These are phyloP conservation scores for Polytolypa hystricis DNA, from an alignment of 2,329 filamentous ascomycete genomes.

Conservation along the genomic window DNA sequence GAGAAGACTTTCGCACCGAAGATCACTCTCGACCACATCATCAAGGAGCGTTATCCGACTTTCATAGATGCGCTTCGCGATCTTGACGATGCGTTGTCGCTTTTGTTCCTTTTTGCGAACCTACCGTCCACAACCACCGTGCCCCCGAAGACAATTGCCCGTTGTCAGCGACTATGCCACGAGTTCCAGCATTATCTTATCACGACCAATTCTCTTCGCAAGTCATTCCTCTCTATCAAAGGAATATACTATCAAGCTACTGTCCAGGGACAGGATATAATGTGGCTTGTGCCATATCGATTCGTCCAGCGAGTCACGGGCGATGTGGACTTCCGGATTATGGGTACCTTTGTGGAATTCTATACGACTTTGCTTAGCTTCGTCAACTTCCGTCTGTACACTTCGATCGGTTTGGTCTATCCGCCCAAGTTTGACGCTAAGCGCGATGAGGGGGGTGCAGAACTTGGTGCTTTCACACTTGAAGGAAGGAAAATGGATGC, in stretches of 20 bases:
- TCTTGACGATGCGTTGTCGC: constrained; percentile 89
- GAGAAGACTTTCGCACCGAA: constrained; percentile 85
- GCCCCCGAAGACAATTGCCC: constrained; percentile 87
- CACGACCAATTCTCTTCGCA: constrained; percentile 76
- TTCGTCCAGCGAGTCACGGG: constrained; percentile 92
- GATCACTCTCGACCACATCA: constrained; percentile 89
- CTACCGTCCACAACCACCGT: constrained; percentile 82
- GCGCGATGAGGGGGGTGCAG: constrained; percentile 81
- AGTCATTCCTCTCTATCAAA: constrained; percentile 97
- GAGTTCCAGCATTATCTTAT: constrained; percentile 99
- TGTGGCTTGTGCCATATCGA: constrained; percentile 95
- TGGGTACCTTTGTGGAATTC: constrained; percentile 98
- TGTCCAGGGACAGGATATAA: constrained; percentile 89
- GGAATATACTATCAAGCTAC: constrained; percentile 98
- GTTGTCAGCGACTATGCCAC: constrained; percentile 82
- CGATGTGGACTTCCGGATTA: constrained; percentile 96
- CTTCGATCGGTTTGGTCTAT: constrained; percentile 80
- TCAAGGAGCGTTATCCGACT: constrained; percentile 95
- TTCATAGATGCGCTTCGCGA: constrained; percentile 91
- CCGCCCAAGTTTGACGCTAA: constrained; percentile 83
- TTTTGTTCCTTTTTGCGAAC: constrained; percentile 96
- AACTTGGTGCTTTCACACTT: constrained; percentile 81
- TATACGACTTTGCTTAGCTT: constrained; percentile 95
- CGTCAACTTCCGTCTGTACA: constrained; percentile 92
- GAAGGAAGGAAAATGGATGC: constrained; percentile 55